Evolutionary conservation across 176 grass and related monocot genomes (phyloP), one percentile per base, ranked within the genome.

Genomic region (Ampelocalamus luodianensis): DNA sequence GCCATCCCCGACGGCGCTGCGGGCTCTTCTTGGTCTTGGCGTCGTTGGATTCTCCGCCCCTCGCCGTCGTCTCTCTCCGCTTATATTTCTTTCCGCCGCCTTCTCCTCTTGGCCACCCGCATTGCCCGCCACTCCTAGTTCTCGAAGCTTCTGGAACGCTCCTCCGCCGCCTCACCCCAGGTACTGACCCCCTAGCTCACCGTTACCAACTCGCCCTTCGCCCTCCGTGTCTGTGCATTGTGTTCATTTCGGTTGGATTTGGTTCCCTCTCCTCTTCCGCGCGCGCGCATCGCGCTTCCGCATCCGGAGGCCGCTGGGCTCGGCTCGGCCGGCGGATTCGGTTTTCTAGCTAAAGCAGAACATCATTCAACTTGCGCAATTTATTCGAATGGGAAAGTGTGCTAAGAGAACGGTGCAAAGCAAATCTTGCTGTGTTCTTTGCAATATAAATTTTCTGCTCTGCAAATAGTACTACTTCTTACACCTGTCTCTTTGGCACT

Each of bases 1-100:
- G 44, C 16, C 24, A 3, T 4, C 65, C 9, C 34, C 64, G 78
- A 24, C 78, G 64, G 76, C 42, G 76, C 60, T 10, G 20, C 18
- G 2, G 54, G 18, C 48, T 50, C 50, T 60, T 24, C 22, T 60
- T n/a, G 20, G 54, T 10, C 37, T 17, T 68, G n/a, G n/a, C 79
- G 40, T 51, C 74, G 37, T 89, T 2, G 69, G 76, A 32, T 39
- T 37, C 82, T 85, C 87, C 87, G 82, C 82, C 87, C 67, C 23
- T 60, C 80, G 40, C 43, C 9, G 5, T 61, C 65, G 8, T 16
- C 79, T 24, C 68, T 22, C 22, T 38, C 43, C n/a, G n/a, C 44
- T 67, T 67, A 43, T 89, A 79, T 46, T 85, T 49, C 82, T 64
- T 17, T 27, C 27, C 46, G 40, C 82, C 10, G 1, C 46, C 72